Evolutionary conservation across 1,284 basidiomycete genomes (phyloP).

Genomic region (Macrocystidia cucumis): DNA sequence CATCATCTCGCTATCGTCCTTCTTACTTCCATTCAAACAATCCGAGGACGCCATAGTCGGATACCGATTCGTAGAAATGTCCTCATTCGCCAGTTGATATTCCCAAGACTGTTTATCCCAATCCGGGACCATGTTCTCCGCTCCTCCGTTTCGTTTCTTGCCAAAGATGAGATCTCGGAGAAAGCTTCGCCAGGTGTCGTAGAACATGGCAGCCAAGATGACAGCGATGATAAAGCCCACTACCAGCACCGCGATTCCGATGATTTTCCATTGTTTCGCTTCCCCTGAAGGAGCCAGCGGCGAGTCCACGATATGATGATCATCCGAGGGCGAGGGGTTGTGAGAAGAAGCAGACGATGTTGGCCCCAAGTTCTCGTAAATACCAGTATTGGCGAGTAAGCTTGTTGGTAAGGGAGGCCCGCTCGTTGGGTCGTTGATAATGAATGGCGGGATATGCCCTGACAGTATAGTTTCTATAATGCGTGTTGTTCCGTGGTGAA

Average conservation of each 20-base stretch:
- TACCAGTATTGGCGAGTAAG: too few species aligned
- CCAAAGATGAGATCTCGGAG: conserved; percentile 39
- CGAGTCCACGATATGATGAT: conserved; percentile 13
- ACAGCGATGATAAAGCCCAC: conserved; percentile 46
- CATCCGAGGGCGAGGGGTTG: too few species aligned
- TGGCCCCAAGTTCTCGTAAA: too few species aligned
- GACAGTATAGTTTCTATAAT: too few species aligned
- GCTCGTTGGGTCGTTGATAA: too few species aligned
- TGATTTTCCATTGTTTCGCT: conserved; percentile 52
- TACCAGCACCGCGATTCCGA: conserved; percentile 54
- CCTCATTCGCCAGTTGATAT: conserved; percentile 36
- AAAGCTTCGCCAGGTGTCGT: conserved; percentile 59
- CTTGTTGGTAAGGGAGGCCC: too few species aligned
- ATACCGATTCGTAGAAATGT: conserved; percentile 35
- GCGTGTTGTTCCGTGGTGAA: too few species aligned
- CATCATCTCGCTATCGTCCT: conserved; percentile 4
- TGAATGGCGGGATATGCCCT: too few species aligned
- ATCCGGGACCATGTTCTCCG: conserved; percentile 55
- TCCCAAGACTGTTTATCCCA: conserved; percentile 57
- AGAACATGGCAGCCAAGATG: conserved; percentile 51
- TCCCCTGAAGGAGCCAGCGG: conserved; percentile 23
- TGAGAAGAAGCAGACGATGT: too few species aligned
- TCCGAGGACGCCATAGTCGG: conserved; percentile 28
- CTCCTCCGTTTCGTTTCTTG: conserved; percentile 22
- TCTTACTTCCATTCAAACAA: conserved; percentile 2